Base-by-base conservation (phyloP, 768 basidiomycete genomes). In the Obba rivulosa region DNA sequence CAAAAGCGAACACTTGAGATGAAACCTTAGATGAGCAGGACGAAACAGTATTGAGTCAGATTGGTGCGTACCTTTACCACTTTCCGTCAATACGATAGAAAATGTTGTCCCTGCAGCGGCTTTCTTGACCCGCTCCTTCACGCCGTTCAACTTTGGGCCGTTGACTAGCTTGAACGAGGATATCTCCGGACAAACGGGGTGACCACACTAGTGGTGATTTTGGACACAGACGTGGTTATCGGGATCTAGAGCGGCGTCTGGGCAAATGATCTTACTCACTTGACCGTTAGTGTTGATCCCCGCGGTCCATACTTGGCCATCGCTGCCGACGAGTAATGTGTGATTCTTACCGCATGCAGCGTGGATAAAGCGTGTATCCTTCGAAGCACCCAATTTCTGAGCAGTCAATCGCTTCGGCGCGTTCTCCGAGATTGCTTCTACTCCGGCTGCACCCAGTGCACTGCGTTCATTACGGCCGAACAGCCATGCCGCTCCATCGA, bases 281-380 rank as follows among this genome's bases (percentile, higher is more conserved):
- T 93, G 87, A 16, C 92, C 92, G 20, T 82, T 63, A 49, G 74
- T 77, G 64, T 97, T 97, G 53, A 75, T 77, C 0, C 94, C 94
- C 9, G 84, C 82, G 5, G 81, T 80, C 92, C 91, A 98, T 8
- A 89, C 79, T 43, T 76, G 74, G 4, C 94, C 94, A 34, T 83
- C 79, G 60, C 81, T 86, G 46, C 83, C 87, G 1, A 97, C 82
- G 51, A 98, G 66, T 50, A 98, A 62, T 3, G 86, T 83, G 64
- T 97, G 93, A 46, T 81, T 79, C 58, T 87, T 70, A 34, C 91
- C 94, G 57, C 83, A 85, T 1, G 91, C 92, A 2, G 92, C 94
- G 53, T 82, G 69, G 3, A 94, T 83, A 57, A 93, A 91, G 24
- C 51, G 55, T 10, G 65, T 65, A 4, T 54, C 58, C 52, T 69